These are phyloP conservation scores for Polysphondylium violaceum DNA, from an alignment of 78 protist species.

Conservation along the genomic window DNA sequence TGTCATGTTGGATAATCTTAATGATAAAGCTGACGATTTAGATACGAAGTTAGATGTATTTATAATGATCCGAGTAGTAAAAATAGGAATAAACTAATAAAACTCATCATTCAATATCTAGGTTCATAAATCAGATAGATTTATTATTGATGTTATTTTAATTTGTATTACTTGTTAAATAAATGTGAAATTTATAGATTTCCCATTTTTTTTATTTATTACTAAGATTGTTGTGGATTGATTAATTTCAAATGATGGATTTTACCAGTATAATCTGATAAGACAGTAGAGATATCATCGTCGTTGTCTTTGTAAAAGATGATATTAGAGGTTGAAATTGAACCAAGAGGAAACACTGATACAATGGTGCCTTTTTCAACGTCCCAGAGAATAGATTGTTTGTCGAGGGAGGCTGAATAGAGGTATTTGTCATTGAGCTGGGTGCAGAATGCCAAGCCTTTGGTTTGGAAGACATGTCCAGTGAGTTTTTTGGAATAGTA, in stretches of 20 bases:
- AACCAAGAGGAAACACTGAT: constrained; percentile 36
- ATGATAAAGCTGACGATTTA: constrained; percentile 45
- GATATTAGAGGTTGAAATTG: constrained; percentile 61
- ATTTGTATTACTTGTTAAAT: constrained; percentile 8
- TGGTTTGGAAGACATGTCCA: constrained; percentile 23
- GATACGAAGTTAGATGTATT: constrained; percentile 62
- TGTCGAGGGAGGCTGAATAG: constrained; percentile 45
- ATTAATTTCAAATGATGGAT: constrained; percentile 48
- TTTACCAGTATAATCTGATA: constrained; percentile 74
- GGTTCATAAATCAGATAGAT: constrained; percentile 69
- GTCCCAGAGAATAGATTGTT: constrained; percentile 61
- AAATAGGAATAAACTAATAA: too few relatives aligned
- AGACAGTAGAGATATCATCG: neutral
- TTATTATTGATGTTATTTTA: constrained; percentile 61
- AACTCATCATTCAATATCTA: too few relatives aligned
- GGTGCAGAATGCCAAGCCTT: constrained; percentile 50
- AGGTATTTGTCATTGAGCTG: constrained; percentile 31
- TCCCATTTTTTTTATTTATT: neutral
- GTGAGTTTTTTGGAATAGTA: neutral
- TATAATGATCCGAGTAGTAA: too few relatives aligned
- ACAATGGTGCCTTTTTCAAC: constrained; percentile 4
- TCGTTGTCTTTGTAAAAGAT: constrained; percentile 6
- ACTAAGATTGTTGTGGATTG: too few relatives aligned
- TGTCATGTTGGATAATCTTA: constrained; percentile 30
- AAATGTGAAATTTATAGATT: too few relatives aligned